Conservation (phyloP, 495 filamentous ascomycete genomes). For the Penicillium salamii region DNA sequence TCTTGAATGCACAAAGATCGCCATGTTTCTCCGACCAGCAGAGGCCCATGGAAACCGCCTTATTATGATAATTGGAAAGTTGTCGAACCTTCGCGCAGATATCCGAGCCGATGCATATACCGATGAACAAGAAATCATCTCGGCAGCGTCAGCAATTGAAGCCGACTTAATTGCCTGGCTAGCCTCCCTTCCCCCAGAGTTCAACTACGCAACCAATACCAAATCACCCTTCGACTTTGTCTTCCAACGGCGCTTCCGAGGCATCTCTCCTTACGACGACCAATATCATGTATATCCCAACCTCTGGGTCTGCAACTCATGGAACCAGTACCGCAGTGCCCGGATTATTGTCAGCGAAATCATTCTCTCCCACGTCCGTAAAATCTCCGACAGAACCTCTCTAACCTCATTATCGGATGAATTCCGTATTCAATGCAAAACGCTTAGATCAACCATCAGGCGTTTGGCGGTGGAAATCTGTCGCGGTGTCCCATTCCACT, state of each 20-base stretch:
- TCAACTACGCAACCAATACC: slow-evolving; percentile 29
- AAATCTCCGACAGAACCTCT: slow-evolving; percentile 14
- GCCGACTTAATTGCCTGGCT: slow-evolving; percentile 46
- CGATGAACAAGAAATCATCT: slow-evolving; percentile 44
- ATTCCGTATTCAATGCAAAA: slow-evolving; percentile 29
- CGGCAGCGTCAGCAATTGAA: slow-evolving; percentile 48
- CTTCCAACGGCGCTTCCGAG: slow-evolving; percentile 24
- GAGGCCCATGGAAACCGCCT: slow-evolving; percentile 36
- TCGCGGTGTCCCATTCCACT: slow-evolving; percentile 39
- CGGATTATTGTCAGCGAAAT: slow-evolving; percentile 56
- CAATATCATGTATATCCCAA: slow-evolving; percentile 59
- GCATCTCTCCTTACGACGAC: slow-evolving; percentile 43
- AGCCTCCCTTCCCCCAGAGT: slow-evolving; percentile 35
- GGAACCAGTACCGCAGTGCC: slow-evolving; percentile 63
- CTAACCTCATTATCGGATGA: slow-evolving; percentile 25
- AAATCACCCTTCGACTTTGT: slow-evolving; percentile 20
- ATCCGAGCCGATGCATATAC: slow-evolving; percentile 35
- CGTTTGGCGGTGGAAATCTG: slow-evolving; percentile 46
- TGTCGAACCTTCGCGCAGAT: slow-evolving; percentile 46
- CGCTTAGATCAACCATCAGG: slow-evolving; percentile 30
- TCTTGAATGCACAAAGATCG: slow-evolving; percentile 32
- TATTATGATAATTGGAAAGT: slow-evolving; percentile 37
- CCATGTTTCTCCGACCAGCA: slow-evolving; percentile 33
- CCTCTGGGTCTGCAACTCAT: slow-evolving; percentile 55
- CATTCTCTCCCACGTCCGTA: slow-evolving; percentile 31